Base-by-base conservation (phyloP, 345 rosid species). In the Heritiera littoralis region DNA sequence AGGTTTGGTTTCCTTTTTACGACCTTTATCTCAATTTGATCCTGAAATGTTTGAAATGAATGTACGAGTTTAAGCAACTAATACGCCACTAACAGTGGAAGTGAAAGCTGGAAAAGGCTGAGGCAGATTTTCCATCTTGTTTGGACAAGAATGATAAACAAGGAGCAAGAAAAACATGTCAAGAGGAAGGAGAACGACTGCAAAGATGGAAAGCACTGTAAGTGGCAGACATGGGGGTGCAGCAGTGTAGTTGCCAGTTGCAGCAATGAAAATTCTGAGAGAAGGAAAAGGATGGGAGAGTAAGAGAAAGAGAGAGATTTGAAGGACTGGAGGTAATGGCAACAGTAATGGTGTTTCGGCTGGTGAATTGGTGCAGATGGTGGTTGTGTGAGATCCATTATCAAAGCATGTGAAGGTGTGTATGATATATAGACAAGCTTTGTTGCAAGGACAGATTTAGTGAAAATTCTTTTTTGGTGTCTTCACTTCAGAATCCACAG, bases 171-270 rank as follows among this genome's bases (percentile, higher is more conserved):
- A 46, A 63, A 66, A 60, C 55, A 38, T 72, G 83, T 77, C 74
- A 56, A 60, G 49, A 80, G 48, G 65, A 11, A 32, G 78, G 78
- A 20, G 79, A 54, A 77, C 66, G 61, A 79, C 81, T 7, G 54
- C 10, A 17, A 79, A 79, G 11, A 80, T 80, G 74, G 78, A 74
- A 12, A 68, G 81, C 81, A 83, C 69, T 46, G 82, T 56, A 79
- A 89, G 93, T 92, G 95, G 97, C 84, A 86, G 90, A 90, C 98
- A 88, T 46, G 85, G 79, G 79, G 81, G 49, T 85, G 78, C 80
- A 43, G 87, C 76, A 81, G 85, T 85, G 87, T 83, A 69, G 85
- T 38, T 66, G 83, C 85, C 84, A 80, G 84, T 48, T 71, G 84
- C 87, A 86, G 80, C 46, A 35, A 65, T 64, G 80, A 77, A 84